Evolutionary conservation across 768 basidiomycete genomes (phyloP).

Genomic region (Crassisporium funariophilum): DNA sequence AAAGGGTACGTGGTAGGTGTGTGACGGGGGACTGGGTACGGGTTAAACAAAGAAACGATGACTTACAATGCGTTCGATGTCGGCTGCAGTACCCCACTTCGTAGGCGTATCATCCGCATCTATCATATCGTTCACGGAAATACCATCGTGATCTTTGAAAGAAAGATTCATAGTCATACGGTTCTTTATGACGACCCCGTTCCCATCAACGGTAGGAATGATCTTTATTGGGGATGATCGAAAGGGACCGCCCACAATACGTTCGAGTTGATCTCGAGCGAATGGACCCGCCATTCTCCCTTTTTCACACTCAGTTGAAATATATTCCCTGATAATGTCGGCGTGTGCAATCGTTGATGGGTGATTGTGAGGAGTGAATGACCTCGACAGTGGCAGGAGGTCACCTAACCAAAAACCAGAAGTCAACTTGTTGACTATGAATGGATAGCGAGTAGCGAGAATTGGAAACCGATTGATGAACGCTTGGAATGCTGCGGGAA

Average conservation of each 20-base stretch:
- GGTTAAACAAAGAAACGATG: background rate
- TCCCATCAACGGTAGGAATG: constrained; percentile 6
- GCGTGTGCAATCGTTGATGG: constrained; percentile 8
- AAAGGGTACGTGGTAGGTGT: background rate
- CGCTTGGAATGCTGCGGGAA: constrained; percentile 25
- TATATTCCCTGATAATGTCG: constrained; percentile 17
- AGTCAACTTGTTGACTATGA: constrained; percentile 19
- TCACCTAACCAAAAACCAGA: no score
- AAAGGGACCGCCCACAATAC: constrained; percentile 25
- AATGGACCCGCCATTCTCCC: constrained; percentile 29
- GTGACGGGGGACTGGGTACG: no score
- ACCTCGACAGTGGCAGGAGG: no score
- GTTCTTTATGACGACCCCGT: constrained; percentile 20
- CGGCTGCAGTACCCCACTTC: constrained; percentile 17
- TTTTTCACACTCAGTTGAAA: constrained; percentile 16
- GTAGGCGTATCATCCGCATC: constrained; percentile 24
- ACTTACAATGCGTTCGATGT: constrained; percentile 19
- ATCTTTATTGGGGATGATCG: constrained; percentile 24
- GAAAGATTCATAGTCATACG: no score
- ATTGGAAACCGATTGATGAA: constrained; percentile 24
- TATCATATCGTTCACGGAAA: constrained; percentile 23
- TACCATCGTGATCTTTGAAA: constrained; percentile 9
- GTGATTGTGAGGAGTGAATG: constrained; percentile 24
- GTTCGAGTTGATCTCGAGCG: constrained; percentile 9
- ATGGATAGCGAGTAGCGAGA: constrained; percentile 25